phyloP scores from a whole-genome alignment of 306 rosid species.

The Quercus gilva region DNA sequence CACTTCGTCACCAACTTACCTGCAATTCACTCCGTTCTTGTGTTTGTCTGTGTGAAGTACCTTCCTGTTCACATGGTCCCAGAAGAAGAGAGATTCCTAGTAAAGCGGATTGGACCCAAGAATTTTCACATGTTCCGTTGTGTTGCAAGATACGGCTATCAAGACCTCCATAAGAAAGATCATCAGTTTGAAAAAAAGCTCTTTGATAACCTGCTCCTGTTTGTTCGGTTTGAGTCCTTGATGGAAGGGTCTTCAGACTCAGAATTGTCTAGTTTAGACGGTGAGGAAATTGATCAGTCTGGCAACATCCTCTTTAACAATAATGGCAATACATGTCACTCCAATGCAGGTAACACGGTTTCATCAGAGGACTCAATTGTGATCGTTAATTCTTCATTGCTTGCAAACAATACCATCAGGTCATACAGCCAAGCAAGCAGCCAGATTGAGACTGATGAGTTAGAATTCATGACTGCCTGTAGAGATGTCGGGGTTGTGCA shows the following conservation, averaged over 20 bases:
- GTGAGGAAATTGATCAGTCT: conserved; percentile 46
- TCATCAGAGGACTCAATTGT: conserved; percentile 68
- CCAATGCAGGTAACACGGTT: conserved; percentile 39
- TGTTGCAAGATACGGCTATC: conserved; percentile 89
- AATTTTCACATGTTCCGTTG: conserved; percentile 88
- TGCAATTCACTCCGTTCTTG: conserved; percentile 89
- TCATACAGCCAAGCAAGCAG: conserved; percentile 45
- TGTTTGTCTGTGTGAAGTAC: conserved; percentile 89
- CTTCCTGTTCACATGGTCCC: conserved; percentile 94
- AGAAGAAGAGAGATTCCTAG: conserved; percentile 87
- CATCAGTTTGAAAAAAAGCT: conserved; percentile 85
- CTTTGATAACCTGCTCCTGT: conserved; percentile 63
- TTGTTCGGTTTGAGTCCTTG: conserved; percentile 72
- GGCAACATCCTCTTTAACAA: conserved; percentile 33
- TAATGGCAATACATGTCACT: conserved; percentile 34
- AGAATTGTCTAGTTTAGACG: conserved; percentile 64
- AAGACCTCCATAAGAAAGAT: conserved; percentile 83
- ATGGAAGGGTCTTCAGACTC: conserved; percentile 95
- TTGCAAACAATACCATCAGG: conserved; percentile 32
- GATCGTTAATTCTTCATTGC: conserved; percentile 44
- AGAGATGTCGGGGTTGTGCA: conserved; percentile 96
- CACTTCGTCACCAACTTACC: conserved; percentile 98
- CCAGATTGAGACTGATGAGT: conserved; percentile 66
- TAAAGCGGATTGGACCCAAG: conserved; percentile 84
- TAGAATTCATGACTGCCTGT: conserved; percentile 70